Evolutionary conservation across 768 basidiomycete genomes (phyloP), one percentile per base, ranked within the genome.

Genomic region (Amanita brunnescens): DNA sequence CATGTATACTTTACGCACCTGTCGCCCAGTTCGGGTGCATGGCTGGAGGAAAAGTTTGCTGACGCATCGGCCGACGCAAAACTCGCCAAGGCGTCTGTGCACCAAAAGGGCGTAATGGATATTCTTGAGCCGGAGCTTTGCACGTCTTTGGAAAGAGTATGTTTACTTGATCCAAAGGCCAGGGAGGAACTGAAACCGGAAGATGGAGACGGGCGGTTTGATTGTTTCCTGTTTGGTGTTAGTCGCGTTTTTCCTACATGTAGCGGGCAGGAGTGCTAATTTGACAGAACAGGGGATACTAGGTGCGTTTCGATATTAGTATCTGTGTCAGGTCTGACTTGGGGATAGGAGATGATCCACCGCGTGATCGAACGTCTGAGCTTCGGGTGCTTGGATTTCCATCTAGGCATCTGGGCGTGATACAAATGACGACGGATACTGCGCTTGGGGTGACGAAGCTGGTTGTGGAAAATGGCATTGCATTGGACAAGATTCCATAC

Each of bases 381-480:
- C 78, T 99, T 32, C 85, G 95, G 26, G 76, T 75, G 13, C 69
- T 92, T 33, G 93, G 93, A 1, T 99, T 95, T 64, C 88, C 91
- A 1, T 78, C 78, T 5, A 78, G 96, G 29, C 89, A 88, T 65
- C 73, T 99, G 6, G 93, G 92, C 0, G 71, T 82, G 2, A 73
- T 91, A 1, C 96, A 99, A 67, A 99, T 99, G 96, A 98, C 96
- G 29, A 99, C 96, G 0, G 95, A 99, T 67, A 97, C 95, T 1
- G 95, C 95, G 1, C 72, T 97, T 0, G 91, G 87, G 4, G 95
- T 96, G 3, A 91, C 91, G 0, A 93, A 91, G 62, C 66, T 79
- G 3, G 85, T 94, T 13, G 83, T 92, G 0, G 66, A 83, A 42
- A 88, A 93, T 62, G 75, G 80, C 78, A 83, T 83, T 26, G 74